These are phyloP conservation scores for Oryza meridionalis DNA, from an alignment of 176 grass and related monocot genomes.

Conservation along the genomic window DNA sequence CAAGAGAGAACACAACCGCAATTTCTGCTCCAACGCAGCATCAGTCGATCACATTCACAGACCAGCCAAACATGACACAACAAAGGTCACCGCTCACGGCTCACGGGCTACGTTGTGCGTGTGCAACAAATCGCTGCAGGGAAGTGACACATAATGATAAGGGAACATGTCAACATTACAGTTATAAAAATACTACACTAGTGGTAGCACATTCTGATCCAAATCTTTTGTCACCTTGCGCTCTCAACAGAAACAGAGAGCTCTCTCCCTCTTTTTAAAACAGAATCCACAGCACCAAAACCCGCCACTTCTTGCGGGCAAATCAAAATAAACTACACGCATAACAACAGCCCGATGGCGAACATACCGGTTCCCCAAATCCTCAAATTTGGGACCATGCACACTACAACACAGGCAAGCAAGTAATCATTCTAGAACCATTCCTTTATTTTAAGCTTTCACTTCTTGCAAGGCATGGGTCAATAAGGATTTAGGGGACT, in stretches of 20 bases:
- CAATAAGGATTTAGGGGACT: not conserved
- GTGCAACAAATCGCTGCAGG: too few species aligned
- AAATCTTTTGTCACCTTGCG: not conserved
- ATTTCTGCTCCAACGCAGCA: too few species aligned
- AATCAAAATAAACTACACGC: not conserved
- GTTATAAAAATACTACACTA: too few species aligned
- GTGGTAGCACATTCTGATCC: not conserved
- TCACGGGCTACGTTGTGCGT: too few species aligned
- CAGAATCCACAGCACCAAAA: not conserved
- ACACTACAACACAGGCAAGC: not conserved
- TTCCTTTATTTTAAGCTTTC: not conserved
- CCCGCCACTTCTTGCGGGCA: not conserved
- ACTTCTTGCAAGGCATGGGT: not conserved
- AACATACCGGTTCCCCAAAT: not conserved
- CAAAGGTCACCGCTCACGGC: too few species aligned
- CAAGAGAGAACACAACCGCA: too few species aligned
- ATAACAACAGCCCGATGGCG: not conserved
- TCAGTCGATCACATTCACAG: too few species aligned
- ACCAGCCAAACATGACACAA: too few species aligned
- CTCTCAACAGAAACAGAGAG: not conserved
- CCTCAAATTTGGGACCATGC: not conserved
- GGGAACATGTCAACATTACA: too few species aligned
- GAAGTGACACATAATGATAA: too few species aligned
- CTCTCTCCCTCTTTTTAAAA: too few species aligned
- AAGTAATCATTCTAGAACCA: not conserved